These are phyloP conservation scores for Dionaea muscipula DNA, from an alignment of 179 eudicot species.

Conservation along the genomic window DNA sequence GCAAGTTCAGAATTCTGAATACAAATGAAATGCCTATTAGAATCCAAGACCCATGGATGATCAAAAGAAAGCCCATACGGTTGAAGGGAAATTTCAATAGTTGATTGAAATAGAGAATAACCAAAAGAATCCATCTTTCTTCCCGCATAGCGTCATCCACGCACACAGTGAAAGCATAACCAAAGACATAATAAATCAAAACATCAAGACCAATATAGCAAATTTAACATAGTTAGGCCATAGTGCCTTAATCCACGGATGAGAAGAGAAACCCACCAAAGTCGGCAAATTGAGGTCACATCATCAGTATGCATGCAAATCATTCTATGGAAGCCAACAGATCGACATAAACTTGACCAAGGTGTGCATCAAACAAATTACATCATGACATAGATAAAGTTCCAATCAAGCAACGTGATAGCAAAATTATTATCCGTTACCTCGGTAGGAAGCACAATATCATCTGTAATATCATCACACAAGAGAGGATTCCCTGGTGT, in stretches of 20 bases:
- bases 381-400: background rate
- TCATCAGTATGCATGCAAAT: too few species aligned
- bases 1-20: constrained; percentile 25
- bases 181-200: too few species aligned
- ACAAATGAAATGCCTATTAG: constrained; percentile 5
- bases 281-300: too few species aligned
- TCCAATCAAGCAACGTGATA: background rate
- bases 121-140: too few species aligned
- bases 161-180: too few species aligned
- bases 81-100: background rate
- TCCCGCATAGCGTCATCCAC: too few species aligned
- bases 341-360: background rate
- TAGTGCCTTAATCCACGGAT: too few species aligned
- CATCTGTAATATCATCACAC: constrained; percentile 29
- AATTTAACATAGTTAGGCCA: too few species aligned
- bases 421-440: constrained; percentile 14
- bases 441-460: constrained; percentile 17
- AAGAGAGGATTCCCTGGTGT: constrained; percentile 24
- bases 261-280: too few species aligned
- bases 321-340: too few species aligned
- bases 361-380: background rate
- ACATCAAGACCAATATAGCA: too few species aligned
- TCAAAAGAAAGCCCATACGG: background rate
- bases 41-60: background rate
- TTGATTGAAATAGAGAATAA: too few species aligned